Evolutionary conservation across 768 basidiomycete species (phyloP).

Genomic region (Tricholoma hemisulphureum): DNA sequence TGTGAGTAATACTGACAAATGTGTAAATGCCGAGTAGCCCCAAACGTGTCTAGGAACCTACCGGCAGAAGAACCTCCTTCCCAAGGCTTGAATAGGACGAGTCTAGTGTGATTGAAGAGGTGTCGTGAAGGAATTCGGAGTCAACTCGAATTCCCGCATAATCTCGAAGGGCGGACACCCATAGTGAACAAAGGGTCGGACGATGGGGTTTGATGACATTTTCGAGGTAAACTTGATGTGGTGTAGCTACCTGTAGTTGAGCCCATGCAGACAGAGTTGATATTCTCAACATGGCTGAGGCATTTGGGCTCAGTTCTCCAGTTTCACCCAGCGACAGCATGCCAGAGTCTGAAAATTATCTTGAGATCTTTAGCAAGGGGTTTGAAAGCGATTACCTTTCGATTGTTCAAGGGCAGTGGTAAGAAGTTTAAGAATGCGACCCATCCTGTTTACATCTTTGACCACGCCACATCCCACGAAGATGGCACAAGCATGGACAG

Average conservation of each 20-base stretch:
- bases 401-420: conserved; percentile 88
- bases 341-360: conserved; percentile 58
- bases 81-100: conserved; percentile 85
- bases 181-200: conserved; percentile 70
- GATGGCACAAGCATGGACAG: conserved; percentile 89
- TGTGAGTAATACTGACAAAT: conserved; percentile 75
- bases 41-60: conserved; percentile 38
- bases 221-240: conserved; percentile 69
- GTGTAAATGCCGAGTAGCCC: not conserved
- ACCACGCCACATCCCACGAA: conserved; percentile 96
- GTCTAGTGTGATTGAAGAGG: conserved; percentile 72
- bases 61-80: conserved; percentile 87
- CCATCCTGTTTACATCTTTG: conserved; percentile 88
- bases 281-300: conserved; percentile 90
- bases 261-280: conserved; percentile 96
- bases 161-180: conserved; percentile 87
- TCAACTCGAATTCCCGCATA: conserved; percentile 90
- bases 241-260: conserved; percentile 78
- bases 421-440: conserved; percentile 86
- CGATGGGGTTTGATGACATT: conserved; percentile 83
- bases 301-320: conserved; percentile 87
- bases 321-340: conserved; percentile 85
- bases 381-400: conserved; percentile 53
- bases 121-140: conserved; percentile 79
- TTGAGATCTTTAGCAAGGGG: not conserved